phyloP scores from a whole-genome alignment of 306 rosid genomes.

The Prosopis cineraria region DNA sequence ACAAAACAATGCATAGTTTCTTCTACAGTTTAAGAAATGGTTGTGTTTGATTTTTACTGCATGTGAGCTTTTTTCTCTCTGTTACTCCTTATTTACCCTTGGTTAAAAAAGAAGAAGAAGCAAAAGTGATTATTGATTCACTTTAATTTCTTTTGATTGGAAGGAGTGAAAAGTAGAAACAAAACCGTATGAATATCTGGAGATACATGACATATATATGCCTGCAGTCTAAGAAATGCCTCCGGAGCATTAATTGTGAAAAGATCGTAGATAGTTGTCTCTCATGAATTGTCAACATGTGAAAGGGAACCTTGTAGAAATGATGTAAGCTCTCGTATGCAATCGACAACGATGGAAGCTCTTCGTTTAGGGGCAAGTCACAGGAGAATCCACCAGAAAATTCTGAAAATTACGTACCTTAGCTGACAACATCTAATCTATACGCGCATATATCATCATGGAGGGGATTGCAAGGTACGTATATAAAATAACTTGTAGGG shows the following conservation, averaged over 20 bases:
- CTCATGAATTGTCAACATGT: neutral
- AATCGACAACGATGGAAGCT: neutral
- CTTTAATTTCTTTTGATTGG: neutral
- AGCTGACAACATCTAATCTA: neutral
- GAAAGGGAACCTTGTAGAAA: neutral
- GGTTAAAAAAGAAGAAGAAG: no score
- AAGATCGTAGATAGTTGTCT: neutral
- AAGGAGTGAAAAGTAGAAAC: no score
- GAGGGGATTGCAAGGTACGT: neutral
- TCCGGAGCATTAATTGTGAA: neutral
- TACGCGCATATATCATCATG: neutral
- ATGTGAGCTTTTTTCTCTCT: no score
- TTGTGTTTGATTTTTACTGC: no score
- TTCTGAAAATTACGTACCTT: neutral
- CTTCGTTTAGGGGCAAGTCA: neutral
- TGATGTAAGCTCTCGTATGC: conserved; percentile 8
- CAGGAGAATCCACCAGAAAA: conserved; percentile 3
- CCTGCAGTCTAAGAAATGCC: neutral
- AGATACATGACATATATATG: neutral
- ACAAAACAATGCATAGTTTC: no score
- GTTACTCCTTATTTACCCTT: no score
- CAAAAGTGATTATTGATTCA: neutral
- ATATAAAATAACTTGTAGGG: neutral
- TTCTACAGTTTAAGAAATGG: no score
- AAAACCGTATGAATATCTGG: no score